Base-by-base conservation (phyloP, 805 yeast species). In the Lipomyces sp. region DNA sequence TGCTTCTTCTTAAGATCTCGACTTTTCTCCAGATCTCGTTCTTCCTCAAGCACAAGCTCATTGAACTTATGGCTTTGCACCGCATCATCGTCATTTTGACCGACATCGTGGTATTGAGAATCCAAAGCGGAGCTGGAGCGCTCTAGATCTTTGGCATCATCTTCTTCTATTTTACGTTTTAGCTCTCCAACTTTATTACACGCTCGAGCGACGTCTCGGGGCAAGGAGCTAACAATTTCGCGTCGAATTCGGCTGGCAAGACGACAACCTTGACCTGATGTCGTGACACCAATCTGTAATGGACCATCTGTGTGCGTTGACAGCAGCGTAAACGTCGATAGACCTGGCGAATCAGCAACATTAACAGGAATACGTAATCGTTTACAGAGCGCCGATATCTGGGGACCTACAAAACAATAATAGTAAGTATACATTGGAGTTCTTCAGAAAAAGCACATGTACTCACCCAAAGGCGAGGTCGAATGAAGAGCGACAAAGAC, bases 221-320 rank as follows among this genome's bases (percentile, higher is more conserved):
- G 97, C 57, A 93, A 79, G 4, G 83, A 77, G 48, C 72, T 73
- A 0, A 86, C 85, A 53, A 91, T 78, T 67, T 90, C 96, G 69
- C 98, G 80, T 72, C 87, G 89, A 72, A 93, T 83, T 72, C 97
- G 82, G 63, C 87, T 85, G 0, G 97, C 96, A 60, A 93, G 80
- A 60, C 91, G 85, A 79, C 98, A 93, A 3, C 98, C 97, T 77
- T 90, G 90, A 0, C 97, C 96, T 33, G 87, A 85, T 0, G 98
- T 93, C 2, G 94, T 86, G 8, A 93, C 85, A 0, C 97, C 96
- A 61, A 93, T 71, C 76, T 90, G 94, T 77, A 93, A 86, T 60
- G 84, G 86, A 5, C 96, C 95, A 64, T 87, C 86, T 1, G 81
- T 79, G 74, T 84, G 85, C 0, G 93, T 86, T 0, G 97, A 89